These are phyloP conservation scores for Mallotus repandus DNA, from an alignment of 441 rosid genomes.

Conservation along the genomic window DNA sequence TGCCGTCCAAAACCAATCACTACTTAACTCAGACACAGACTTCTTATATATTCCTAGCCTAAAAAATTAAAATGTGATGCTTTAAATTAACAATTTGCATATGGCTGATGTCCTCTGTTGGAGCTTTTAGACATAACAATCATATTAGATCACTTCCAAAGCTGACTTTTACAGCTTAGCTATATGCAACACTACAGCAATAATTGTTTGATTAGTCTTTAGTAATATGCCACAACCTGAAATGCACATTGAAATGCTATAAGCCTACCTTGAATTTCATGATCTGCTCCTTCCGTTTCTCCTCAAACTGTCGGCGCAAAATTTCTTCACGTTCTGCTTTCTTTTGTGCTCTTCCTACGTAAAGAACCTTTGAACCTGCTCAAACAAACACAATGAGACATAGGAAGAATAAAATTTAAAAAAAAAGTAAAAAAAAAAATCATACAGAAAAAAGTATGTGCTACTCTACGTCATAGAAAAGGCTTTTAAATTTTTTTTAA, in stretches of 20 bases:
- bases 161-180: neutral
- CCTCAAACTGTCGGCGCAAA: constrained; percentile 38
- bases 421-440: neutral
- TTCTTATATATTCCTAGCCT: neutral
- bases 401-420: neutral
- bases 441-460: neutral
- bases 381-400: neutral
- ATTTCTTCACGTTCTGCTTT: constrained; percentile 65
- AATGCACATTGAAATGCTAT: constrained; percentile 8
- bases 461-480: neutral
- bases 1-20: neutral
- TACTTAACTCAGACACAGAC: neutral
- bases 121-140: neutral
- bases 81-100: too few relatives aligned
- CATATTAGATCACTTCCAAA: neutral
- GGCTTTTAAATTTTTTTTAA: neutral
- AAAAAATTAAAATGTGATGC: neutral
- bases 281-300: constrained; percentile 37
- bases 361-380: constrained; percentile 60
- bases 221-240: neutral
- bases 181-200: neutral
- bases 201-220: neutral
- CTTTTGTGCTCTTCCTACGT: constrained; percentile 73
- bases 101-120: neutral
- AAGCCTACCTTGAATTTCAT: constrained; percentile 25